These are phyloP conservation scores for Choiromyces venosus DNA, from an alignment of 495 filamentous ascomycete genomes.

Conservation along the genomic window DNA sequence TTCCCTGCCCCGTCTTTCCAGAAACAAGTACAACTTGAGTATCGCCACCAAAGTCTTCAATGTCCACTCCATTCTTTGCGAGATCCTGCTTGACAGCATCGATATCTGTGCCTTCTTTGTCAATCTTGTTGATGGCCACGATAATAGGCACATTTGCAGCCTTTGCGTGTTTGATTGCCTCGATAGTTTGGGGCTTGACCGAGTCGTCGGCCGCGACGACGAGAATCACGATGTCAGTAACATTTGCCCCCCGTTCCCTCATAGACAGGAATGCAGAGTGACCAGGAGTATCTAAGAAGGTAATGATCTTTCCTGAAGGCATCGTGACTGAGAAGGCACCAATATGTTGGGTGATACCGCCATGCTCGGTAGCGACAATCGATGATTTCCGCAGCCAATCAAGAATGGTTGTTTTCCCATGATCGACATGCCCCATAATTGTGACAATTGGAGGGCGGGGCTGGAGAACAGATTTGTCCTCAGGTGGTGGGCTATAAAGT, in stretches of 20 bases:
- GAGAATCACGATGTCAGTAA: slow-evolving; percentile 93
- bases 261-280: slow-evolving; percentile 94
- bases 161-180: slow-evolving; percentile 91
- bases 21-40: slow-evolving; percentile 85
- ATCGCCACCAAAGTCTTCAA: slow-evolving; percentile 94
- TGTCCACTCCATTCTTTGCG: slow-evolving; percentile 73
- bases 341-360: slow-evolving; percentile 98
- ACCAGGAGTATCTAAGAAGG: slow-evolving; percentile 95
- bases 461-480: slow-evolving; percentile 66
- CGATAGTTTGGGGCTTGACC: slow-evolving; percentile 94
- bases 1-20: slow-evolving; percentile 89
- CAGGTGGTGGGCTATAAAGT: slow-evolving; percentile 51
- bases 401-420: slow-evolving; percentile 94
- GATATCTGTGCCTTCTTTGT: slow-evolving; percentile 72
- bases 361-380: slow-evolving; percentile 82
- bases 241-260: slow-evolving; percentile 90
- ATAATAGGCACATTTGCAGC: slow-evolving; percentile 90
- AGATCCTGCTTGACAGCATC: slow-evolving; percentile 86
- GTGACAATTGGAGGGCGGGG: slow-evolving; percentile 87
- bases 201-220: slow-evolving; percentile 97
- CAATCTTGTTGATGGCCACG: slow-evolving; percentile 96
- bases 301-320: slow-evolving; percentile 78
- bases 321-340: slow-evolving; percentile 94
- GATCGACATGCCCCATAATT: slow-evolving; percentile 99
- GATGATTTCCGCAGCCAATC: slow-evolving; percentile 93